These are phyloP conservation scores for Boletus insuetus DNA, from an alignment of 768 basidiomycete species.

Conservation along the genomic window DNA sequence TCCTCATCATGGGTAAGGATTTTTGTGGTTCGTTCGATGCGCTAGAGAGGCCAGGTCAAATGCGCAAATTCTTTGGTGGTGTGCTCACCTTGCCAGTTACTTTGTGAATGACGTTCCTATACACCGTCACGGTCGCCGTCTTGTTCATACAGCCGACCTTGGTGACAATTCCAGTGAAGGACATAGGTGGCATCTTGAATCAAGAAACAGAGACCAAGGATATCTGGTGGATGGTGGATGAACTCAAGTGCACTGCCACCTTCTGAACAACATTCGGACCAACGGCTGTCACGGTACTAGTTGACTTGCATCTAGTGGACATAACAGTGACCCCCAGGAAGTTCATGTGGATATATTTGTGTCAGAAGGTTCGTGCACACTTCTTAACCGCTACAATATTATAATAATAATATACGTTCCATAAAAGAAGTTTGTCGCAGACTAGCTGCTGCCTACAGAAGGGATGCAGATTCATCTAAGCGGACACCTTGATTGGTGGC, in stretches of 20 bases:
- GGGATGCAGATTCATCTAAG: not conserved
- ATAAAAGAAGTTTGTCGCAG: not conserved
- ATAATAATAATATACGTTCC: not conserved
- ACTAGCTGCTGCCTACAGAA: not conserved
- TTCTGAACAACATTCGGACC: no score
- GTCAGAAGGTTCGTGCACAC: no score
- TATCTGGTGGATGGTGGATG: no score
- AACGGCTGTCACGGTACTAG: no score
- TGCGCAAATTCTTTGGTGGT: not conserved
- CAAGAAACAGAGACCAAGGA: not conserved
- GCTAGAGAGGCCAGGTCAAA: conserved; percentile 38
- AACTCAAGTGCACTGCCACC: no score
- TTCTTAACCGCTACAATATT: no score
- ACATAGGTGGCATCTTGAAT: conserved; percentile 69
- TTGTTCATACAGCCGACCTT: conserved; percentile 83
- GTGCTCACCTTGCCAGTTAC: conserved; percentile 69
- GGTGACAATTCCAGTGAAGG: conserved; percentile 70
- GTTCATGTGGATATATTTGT: no score
- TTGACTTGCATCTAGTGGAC: no score
- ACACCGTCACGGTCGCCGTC: conserved; percentile 81
- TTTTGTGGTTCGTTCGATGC: conserved; percentile 73
- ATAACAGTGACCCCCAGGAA: no score
- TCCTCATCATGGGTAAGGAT: conserved; percentile 72
- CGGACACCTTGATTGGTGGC: conserved; percentile 8
- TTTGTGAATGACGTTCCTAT: conserved; percentile 68